phyloP scores from a whole-genome alignment of 345 rosid genomes.

The Hibiscus tridactylites region DNA sequence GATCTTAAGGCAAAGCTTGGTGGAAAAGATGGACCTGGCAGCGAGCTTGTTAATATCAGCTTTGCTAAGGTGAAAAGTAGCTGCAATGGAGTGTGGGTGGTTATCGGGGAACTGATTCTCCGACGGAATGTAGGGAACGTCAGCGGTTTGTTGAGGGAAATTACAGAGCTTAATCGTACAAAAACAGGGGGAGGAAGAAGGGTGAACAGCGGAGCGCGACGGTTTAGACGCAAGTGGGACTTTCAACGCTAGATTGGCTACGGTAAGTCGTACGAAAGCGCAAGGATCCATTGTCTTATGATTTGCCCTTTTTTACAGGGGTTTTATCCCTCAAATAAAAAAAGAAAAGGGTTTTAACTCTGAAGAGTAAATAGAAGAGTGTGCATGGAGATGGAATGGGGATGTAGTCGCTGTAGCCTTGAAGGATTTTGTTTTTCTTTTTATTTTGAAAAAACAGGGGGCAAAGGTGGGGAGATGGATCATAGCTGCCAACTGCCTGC shows the following conservation, averaged over 20 bases:
- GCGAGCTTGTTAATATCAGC: slow-evolving; percentile 51
- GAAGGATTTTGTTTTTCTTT: too few species aligned
- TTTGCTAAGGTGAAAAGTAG: slow-evolving; percentile 69
- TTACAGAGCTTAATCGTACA: slow-evolving; percentile 68
- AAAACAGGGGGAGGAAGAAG: slow-evolving; percentile 77
- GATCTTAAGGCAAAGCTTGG: slow-evolving; percentile 45
- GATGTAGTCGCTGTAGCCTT: too few species aligned
- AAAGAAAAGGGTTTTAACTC: too few species aligned
- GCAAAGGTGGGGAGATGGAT: too few species aligned
- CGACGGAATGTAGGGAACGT: slow-evolving; percentile 52
- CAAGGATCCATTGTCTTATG: slow-evolving; percentile 67
- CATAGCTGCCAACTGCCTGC: too few species aligned
- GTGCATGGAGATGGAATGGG: too few species aligned
- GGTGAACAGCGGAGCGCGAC: slow-evolving; percentile 67
- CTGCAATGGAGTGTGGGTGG: slow-evolving; percentile 34
- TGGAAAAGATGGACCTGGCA: slow-evolving; percentile 53
- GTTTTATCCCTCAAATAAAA: too few species aligned
- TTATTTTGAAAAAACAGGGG: too few species aligned
- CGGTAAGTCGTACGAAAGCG: slow-evolving; percentile 76
- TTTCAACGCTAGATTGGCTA: slow-evolving; percentile 61
- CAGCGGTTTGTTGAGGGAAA: slow-evolving; percentile 55
- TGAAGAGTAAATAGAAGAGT: too few species aligned
- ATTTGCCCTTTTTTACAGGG: background rate
- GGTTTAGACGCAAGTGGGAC: slow-evolving; percentile 62
- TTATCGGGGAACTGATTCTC: slow-evolving; percentile 36